Conservation (phyloP, 208 protist species). For the Leishmania amazonensis region DNA sequence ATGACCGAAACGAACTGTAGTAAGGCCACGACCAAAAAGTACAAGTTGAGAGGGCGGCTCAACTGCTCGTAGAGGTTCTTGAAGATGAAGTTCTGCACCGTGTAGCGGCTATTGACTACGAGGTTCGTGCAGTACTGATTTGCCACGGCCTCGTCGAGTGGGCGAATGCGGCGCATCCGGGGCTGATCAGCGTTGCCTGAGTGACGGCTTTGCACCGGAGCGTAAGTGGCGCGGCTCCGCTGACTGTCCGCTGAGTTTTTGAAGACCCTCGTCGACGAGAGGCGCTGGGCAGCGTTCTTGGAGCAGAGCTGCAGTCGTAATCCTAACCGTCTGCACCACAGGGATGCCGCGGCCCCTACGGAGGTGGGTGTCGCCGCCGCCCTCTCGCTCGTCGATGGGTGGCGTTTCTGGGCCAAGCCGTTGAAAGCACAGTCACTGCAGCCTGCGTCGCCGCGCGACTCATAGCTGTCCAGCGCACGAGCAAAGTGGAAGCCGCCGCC, state of each 20-base stretch:
- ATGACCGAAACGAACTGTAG: slow-evolving; percentile 93
- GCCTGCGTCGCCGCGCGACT: background rate
- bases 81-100: slow-evolving; percentile 93
- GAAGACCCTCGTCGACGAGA: background rate
- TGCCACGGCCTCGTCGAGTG: slow-evolving; percentile 44
- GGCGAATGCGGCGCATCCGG: slow-evolving; percentile 50
- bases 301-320: background rate
- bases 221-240: background rate
- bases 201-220: background rate
- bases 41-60: slow-evolving; percentile 93
- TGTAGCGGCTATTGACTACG: slow-evolving; percentile 95
- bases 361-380: background rate
- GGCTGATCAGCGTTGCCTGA: background rate
- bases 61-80: slow-evolving; percentile 98
- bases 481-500: background rate
- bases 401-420: background rate
- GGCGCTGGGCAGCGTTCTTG: background rate
- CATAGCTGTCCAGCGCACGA: background rate
- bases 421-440: background rate
- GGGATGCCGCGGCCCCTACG: background rate
- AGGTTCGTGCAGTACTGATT: slow-evolving; percentile 76
- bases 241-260: background rate
- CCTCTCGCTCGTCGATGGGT: background rate
- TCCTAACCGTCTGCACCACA: background rate
- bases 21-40: slow-evolving; percentile 95